A percentile compares a stretch with the other conserved stretches of the same genome.
phyloP scores from a whole-genome alignment of 2,329 filamentous ascomycete species.

The Claviceps capensis region DNA sequence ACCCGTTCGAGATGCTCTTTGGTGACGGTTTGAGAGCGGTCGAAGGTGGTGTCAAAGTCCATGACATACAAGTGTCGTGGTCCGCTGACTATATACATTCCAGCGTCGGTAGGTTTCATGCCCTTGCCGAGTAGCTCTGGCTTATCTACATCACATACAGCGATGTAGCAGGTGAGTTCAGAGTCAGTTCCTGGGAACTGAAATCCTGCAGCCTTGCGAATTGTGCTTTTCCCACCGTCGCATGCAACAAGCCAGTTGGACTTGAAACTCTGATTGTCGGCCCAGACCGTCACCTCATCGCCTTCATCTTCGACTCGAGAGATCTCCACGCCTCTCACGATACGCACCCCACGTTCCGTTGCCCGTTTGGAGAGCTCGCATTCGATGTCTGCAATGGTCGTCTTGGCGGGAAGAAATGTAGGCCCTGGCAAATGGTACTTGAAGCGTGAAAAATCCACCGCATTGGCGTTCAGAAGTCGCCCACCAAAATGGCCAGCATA shows the following conservation, averaged over 20 bases:
- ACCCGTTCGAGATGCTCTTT: conserved; percentile 12
- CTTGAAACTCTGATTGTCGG: conserved; percentile 9
- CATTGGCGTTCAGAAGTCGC: conserved; percentile 13
- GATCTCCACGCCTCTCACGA: not conserved
- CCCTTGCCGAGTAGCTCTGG: conserved; percentile 14
- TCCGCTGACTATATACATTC: conserved; percentile 14
- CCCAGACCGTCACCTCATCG: not conserved
- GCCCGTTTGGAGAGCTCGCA: not conserved
- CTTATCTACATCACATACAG: conserved; percentile 19
- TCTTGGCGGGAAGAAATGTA: not conserved
- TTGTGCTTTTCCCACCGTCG: conserved; percentile 25
- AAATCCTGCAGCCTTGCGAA: conserved; percentile 24
- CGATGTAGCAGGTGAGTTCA: conserved; percentile 21
- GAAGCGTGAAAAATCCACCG: conserved; percentile 15
- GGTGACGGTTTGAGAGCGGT: conserved; percentile 8
- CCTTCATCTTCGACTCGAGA: not conserved
- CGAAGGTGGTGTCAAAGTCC: conserved; percentile 12
- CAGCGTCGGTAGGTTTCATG: conserved; percentile 12
- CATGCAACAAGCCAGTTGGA: conserved; percentile 27
- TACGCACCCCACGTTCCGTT: not conserved
- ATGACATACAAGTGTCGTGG: conserved; percentile 8
- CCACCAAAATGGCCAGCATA: conserved; percentile 22
- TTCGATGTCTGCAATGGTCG: not conserved
- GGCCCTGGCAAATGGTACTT: conserved; percentile 15
- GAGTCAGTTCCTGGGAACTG: conserved; percentile 22